Conservation (phyloP, 139 green algal genomes). For the Tetraselmis striata region DNA sequence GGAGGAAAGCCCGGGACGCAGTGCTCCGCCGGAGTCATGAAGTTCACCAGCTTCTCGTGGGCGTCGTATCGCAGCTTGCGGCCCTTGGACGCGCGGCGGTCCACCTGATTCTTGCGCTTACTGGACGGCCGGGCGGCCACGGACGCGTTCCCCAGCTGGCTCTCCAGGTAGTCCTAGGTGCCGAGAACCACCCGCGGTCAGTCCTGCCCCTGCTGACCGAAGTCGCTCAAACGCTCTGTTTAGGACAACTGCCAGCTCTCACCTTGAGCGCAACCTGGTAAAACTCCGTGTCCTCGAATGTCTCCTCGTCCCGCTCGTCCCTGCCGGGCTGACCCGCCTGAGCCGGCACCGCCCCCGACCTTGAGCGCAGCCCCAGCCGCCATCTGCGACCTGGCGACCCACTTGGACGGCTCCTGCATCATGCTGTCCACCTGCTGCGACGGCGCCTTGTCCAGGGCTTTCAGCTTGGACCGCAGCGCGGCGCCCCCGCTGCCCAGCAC, state of each 20-base stretch:
- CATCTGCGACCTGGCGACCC: neutral
- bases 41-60: slow-evolving; percentile 87
- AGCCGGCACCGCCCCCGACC: neutral
- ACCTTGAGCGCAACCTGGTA: slow-evolving; percentile 84
- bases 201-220: too few relatives aligned
- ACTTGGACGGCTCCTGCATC: neutral
- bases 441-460: neutral
- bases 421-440: neutral
- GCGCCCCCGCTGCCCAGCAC: slow-evolving; percentile 44
- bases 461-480: neutral
- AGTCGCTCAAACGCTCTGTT: too few relatives aligned
- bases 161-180: neutral
- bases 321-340: neutral
- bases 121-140: slow-evolving; percentile 34
- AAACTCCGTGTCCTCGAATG: slow-evolving; percentile 87
- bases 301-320: slow-evolving; percentile 55
- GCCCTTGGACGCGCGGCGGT: slow-evolving; percentile 81
- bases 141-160: neutral
- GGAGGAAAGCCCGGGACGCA: slow-evolving; percentile 44
- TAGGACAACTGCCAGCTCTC: slow-evolving; percentile 5
- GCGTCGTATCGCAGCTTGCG: slow-evolving; percentile 83
- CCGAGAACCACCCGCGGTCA: too few relatives aligned
- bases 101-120: slow-evolving; percentile 68
- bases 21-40: slow-evolving; percentile 68
- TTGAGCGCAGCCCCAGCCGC: neutral